A percentile compares a stretch with the other conserved stretches of the same genome.
Conservation (phyloP, 345 rosid genomes). For the Odontarrhena argentea region DNA sequence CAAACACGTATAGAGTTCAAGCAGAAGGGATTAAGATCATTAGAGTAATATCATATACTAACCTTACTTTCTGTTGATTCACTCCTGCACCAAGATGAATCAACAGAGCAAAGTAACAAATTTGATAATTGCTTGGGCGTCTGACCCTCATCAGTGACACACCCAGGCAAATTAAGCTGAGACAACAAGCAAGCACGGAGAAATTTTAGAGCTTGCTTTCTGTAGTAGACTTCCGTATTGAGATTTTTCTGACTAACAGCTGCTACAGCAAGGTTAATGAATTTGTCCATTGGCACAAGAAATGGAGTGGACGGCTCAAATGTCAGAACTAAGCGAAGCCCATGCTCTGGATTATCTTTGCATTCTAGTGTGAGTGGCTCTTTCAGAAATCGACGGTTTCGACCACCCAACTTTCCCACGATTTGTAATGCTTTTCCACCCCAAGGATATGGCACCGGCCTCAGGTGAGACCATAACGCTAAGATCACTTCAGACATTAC, state of each 20-base stretch:
- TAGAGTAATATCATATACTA: constrained; percentile 33
- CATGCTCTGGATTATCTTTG: constrained; percentile 97
- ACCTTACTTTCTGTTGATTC: constrained; percentile 86
- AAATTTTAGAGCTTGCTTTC: constrained; percentile 85
- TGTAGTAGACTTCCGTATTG: constrained; percentile 66
- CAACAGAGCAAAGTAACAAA: constrained; percentile 64
- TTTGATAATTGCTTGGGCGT: constrained; percentile 63
- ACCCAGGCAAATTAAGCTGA: constrained; percentile 93
- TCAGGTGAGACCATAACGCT: constrained; percentile 94
- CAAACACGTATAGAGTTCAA: constrained; percentile 7
- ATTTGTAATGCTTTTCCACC: constrained; percentile 91
- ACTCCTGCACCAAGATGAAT: constrained; percentile 68
- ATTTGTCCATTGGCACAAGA: constrained; percentile 92
- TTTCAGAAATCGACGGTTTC: constrained; percentile 91
- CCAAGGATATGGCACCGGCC: constrained; percentile 92
- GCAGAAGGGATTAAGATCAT: constrained; percentile 6
- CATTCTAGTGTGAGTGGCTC: constrained; percentile 96
- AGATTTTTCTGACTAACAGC: constrained; percentile 67
- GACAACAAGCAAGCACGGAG: constrained; percentile 86
- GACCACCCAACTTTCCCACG: constrained; percentile 98
- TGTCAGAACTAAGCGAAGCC: constrained; percentile 90
- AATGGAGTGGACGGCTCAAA: constrained; percentile 97
- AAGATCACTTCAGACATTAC: constrained; percentile 96
- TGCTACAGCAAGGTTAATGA: constrained; percentile 89
- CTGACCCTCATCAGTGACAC: constrained; percentile 66